Base-by-base conservation (phyloP, 345 rosid genomes). In the Heritiera littoralis region DNA sequence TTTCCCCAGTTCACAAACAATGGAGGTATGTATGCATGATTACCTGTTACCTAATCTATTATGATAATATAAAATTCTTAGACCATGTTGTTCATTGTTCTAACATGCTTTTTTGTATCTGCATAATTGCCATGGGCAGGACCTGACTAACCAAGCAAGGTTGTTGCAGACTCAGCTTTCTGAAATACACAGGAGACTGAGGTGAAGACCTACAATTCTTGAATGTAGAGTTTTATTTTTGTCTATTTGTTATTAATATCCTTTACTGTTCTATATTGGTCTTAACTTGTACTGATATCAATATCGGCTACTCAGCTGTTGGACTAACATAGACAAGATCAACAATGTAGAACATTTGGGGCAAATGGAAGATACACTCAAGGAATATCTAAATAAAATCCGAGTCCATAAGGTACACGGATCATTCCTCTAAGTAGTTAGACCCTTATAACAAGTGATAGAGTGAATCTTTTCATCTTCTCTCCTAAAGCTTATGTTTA, bases 301-400 rank as follows among this genome's bases (percentile, higher is more conserved):
- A 48, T 40, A 73, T 82, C 83, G 69, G 64, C 75, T 82, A 68
- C 88, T 79, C 80, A 92, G 97, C 81, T 88, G 82, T 78, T 92
- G 97, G 97, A 85, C 85, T 23, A 86, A 89, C 73, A 85, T 81
- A 1, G 89, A 90, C 74, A 88, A 89, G 88, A 85, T 88, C 79
- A 87, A 82, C 84, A 90, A 73, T 60, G 43, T 90, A 46, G 93
- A 92, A 71, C 88, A 84, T 77, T 80, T 90, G 81, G 88, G 87
- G 70, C 94, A 90, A 80, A 80, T 90, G 69, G 93, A 92, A 75
- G 86, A 83, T 76, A 83, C 91, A 17, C 83, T 90, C 76, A 84
- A 85, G 76, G 92, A 90, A 68, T 87, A 89, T 3, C 89, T 92
- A 82, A 86, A 85, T 35, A 89, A 77, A 59, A 79, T 92, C 72